A percentile compares a stretch with the other conserved stretches of the same genome.
Evolutionary conservation across 2,329 filamentous ascomycete genomes (phyloP).

Genomic region (Calycina herbarum): DNA sequence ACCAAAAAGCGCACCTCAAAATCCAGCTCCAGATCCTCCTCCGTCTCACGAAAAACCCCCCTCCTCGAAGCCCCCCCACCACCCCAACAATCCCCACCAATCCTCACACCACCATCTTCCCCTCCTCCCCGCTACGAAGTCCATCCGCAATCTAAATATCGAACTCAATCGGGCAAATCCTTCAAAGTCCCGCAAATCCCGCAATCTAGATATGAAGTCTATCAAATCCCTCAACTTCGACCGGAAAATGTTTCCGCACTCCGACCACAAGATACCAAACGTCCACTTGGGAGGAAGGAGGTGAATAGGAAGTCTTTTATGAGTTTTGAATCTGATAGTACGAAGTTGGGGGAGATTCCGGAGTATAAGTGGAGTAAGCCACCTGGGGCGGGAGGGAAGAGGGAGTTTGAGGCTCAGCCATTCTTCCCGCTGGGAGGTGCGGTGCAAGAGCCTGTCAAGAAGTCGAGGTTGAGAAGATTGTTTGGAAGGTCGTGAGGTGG

Average conservation of each 20-base stretch:
- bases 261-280: neutral
- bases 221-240: neutral
- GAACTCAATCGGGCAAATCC: neutral
- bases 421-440: slow-evolving; percentile 28
- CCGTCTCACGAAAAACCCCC: neutral
- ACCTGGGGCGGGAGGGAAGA: neutral
- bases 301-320: slow-evolving; percentile 35
- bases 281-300: neutral
- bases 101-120: neutral
- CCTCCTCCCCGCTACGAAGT: neutral
- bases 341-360: slow-evolving; percentile 48
- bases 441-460: slow-evolving; percentile 28
- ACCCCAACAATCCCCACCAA: neutral
- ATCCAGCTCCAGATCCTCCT: slow-evolving; percentile 11
- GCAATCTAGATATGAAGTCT: neutral
- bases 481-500: slow-evolving; percentile 21
- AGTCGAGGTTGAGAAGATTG: slow-evolving; percentile 25
- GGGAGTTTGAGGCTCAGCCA: slow-evolving; percentile 24
- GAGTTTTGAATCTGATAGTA: slow-evolving; percentile 46
- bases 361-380: slow-evolving; percentile 22
- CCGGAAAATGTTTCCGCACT: neutral
- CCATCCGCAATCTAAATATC: neutral
- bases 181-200: slow-evolving; percentile 5
- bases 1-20: slow-evolving; percentile 9
- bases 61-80: neutral